Conservation (phyloP, 768 basidiomycete genomes). For the Tylopilus subfusipes region DNA sequence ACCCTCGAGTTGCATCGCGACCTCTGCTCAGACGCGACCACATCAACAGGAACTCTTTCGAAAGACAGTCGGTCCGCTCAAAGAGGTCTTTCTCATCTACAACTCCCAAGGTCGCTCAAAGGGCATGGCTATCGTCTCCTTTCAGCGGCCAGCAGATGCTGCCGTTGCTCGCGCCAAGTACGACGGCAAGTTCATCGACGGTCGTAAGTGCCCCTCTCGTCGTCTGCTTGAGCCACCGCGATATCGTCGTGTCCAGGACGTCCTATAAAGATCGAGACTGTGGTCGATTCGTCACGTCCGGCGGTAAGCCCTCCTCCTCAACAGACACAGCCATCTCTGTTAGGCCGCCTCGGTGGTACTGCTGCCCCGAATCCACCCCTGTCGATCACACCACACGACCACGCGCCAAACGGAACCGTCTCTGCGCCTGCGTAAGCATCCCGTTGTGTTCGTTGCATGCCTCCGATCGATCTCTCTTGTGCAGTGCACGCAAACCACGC, state of each 20-base stretch:
- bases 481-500: conserved; percentile 21
- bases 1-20: not conserved
- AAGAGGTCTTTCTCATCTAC: conserved; percentile 67
- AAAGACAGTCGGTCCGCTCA: conserved; percentile 73
- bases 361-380: not conserved
- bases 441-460: not conserved
- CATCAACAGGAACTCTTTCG: conserved; percentile 62
- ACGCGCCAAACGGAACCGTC: conserved; percentile 16
- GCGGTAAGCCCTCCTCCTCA: conserved; percentile 22
- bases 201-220: conserved; percentile 35
- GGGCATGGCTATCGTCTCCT: conserved; percentile 75
- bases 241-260: conserved; percentile 42
- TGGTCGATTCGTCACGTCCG: conserved; percentile 42
- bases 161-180: conserved; percentile 61
- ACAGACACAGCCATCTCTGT: conserved; percentile 34
- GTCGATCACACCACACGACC: conserved; percentile 9
- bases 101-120: conserved; percentile 74
- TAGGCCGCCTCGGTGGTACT: conserved; percentile 34
- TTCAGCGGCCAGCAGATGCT: conserved; percentile 64
- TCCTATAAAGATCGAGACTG: conserved; percentile 62
- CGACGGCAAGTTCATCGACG: conserved; percentile 72
- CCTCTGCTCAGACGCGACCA: conserved; percentile 7
- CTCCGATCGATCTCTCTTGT: not conserved
- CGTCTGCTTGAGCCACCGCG: not conserved
- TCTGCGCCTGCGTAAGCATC: conserved; percentile 10